These are phyloP conservation scores for Suillus tomentosus DNA, from an alignment of 768 basidiomycete species.

Conservation along the genomic window DNA sequence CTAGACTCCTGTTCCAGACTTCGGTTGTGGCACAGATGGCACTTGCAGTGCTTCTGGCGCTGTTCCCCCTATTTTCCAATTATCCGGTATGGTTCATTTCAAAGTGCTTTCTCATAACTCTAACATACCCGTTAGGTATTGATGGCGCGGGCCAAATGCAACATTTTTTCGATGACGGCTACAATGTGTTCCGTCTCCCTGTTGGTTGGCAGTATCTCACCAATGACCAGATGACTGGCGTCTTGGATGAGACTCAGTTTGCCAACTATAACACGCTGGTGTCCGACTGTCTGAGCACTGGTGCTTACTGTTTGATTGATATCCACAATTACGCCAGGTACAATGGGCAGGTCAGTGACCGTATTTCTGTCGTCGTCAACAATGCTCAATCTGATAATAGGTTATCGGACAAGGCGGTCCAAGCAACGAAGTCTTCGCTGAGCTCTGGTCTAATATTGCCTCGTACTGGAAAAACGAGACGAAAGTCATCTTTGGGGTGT, in stretches of 20 bases:
- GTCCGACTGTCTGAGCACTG: slow-evolving; percentile 43
- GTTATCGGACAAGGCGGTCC: slow-evolving; percentile 69
- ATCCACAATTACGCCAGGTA: slow-evolving; percentile 64
- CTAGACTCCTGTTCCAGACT: slow-evolving; percentile 31
- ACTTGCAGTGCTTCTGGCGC: slow-evolving; percentile 41
- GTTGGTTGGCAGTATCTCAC: slow-evolving; percentile 61
- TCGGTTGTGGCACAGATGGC: slow-evolving; percentile 51
- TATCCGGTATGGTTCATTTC: slow-evolving; percentile 36
- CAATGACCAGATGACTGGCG: slow-evolving; percentile 39
- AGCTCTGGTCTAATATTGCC: slow-evolving; percentile 55
- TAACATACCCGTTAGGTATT: slow-evolving; percentile 11
- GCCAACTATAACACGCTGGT: slow-evolving; percentile 51
- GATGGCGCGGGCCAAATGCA: slow-evolving; percentile 52
- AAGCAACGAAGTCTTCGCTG: slow-evolving; percentile 52
- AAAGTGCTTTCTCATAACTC: background rate
- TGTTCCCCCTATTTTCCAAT: slow-evolving; percentile 46
- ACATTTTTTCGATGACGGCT: slow-evolving; percentile 55
- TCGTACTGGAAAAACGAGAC: slow-evolving; percentile 44
- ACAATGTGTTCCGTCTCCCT: slow-evolving; percentile 62
- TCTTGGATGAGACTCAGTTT: slow-evolving; percentile 46
- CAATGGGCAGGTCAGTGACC: slow-evolving; percentile 40
- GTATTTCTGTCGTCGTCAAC: background rate
- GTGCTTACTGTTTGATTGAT: slow-evolving; percentile 57
- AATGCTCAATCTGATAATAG: slow-evolving; percentile 20
- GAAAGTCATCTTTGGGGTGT: slow-evolving; percentile 53